Evolutionary conservation across 805 yeast genomes (phyloP).

Genomic region (Kregervanrija delftensis): DNA sequence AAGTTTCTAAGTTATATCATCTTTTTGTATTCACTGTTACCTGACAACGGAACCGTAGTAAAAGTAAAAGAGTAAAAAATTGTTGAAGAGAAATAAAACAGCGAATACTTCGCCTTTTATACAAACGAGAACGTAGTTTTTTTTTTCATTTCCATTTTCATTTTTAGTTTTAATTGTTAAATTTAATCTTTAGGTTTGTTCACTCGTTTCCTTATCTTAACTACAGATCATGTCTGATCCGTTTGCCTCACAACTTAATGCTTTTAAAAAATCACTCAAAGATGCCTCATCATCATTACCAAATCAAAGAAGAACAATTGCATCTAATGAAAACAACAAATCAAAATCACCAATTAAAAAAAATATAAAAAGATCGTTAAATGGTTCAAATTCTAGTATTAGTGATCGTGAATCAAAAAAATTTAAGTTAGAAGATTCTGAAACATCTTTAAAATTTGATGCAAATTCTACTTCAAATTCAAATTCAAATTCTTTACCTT

Average conservation of each 20-base stretch:
- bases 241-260: constrained; percentile 44
- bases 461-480: neutral
- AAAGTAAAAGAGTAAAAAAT: neutral
- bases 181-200: neutral
- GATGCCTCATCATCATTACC: too few relatives aligned
- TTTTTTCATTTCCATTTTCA: neutral
- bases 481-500: neutral
- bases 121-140: neutral
- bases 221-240: constrained; percentile 22
- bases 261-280: constrained; percentile 55
- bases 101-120: neutral
- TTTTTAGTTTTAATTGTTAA: neutral
- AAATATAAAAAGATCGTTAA: constrained; percentile 8
- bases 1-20: neutral
- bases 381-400: constrained; percentile 6
- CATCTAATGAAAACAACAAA: neutral
- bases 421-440: constrained; percentile 2
- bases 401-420: constrained; percentile 14
- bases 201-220: neutral
- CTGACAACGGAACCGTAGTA: constrained; percentile 9
- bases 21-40: constrained; percentile 6
- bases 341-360: constrained; percentile 1
- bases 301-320: too few relatives aligned
- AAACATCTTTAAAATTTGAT: neutral
- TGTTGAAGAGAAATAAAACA: neutral